phyloP scores from a whole-genome alignment of 2,329 filamentous ascomycete genomes.

The Talaromyces sp. region DNA sequence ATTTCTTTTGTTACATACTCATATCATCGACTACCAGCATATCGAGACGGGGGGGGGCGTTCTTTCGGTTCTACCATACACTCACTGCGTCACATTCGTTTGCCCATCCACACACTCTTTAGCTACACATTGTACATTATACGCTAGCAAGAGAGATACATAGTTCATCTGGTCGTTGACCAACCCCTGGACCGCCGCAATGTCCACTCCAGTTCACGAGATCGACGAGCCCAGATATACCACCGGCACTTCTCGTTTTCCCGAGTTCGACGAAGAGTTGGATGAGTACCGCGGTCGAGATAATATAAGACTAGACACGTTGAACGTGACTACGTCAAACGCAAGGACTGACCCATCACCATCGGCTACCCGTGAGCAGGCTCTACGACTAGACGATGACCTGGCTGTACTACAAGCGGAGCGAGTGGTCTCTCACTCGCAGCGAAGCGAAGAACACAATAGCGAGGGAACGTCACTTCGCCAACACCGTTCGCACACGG shows the following conservation, averaged over 20 bases:
- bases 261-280: background rate
- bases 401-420: constrained; percentile 63
- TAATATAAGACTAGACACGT: constrained; percentile 9
- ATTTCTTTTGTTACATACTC: background rate
- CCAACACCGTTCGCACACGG: constrained; percentile 50
- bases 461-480: constrained; percentile 45
- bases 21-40: background rate
- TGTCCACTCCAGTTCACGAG: constrained; percentile 17
- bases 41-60: background rate
- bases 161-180: background rate
- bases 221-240: constrained; percentile 13
- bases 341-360: constrained; percentile 42
- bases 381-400: constrained; percentile 62
- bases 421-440: constrained; percentile 51
- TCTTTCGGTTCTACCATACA: background rate
- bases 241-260: background rate
- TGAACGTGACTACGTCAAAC: background rate
- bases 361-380: constrained; percentile 57
- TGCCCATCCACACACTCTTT: background rate
- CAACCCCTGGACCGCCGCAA: background rate
- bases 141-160: background rate
- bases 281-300: background rate
- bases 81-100: background rate
- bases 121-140: background rate
- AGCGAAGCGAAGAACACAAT: constrained; percentile 32